These are phyloP conservation scores for Clitocybe nebularis DNA, from an alignment of 1,284 basidiomycete species.

Conservation along the genomic window DNA sequence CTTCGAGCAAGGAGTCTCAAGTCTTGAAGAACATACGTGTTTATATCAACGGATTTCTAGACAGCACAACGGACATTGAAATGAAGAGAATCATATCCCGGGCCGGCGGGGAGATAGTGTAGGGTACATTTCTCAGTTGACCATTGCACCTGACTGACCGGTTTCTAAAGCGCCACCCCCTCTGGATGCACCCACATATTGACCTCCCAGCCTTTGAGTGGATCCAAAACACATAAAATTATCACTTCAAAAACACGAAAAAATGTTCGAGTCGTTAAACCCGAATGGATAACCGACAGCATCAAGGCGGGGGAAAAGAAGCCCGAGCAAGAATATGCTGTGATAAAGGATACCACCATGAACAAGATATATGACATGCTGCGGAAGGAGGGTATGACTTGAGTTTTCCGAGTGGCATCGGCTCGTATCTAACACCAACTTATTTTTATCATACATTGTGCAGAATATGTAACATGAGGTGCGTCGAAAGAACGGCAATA, in stretches of 20 bases:
- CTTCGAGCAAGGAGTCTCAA: constrained; percentile 22
- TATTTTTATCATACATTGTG: constrained; percentile 3
- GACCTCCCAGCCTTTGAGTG: constrained; percentile 64
- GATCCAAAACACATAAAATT: constrained; percentile 59
- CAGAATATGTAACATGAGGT: constrained; percentile 2
- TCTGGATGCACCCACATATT: constrained; percentile 68
- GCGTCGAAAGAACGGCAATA: constrained; percentile 8
- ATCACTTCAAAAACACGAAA: constrained; percentile 45
- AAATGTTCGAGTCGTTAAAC: constrained; percentile 55
- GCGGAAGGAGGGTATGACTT: constrained; percentile 11
- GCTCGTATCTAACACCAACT: background rate
- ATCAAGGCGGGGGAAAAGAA: constrained; percentile 51
- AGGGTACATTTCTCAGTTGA: constrained; percentile 21
- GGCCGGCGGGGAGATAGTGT: constrained; percentile 56
- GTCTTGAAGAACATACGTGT: constrained; percentile 44
- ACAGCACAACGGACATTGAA: constrained; percentile 68
- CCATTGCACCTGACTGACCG: constrained; percentile 8
- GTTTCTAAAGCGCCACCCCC: constrained; percentile 38
- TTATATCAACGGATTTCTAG: constrained; percentile 67
- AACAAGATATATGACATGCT: constrained; percentile 25
- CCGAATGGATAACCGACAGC: constrained; percentile 71
- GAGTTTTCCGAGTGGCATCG: too few relatives aligned
- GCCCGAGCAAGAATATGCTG: constrained; percentile 52
- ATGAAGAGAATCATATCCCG: constrained; percentile 58
- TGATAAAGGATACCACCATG: constrained; percentile 36